Evolutionary conservation across 2,329 filamentous ascomycete genomes (phyloP).

Genomic region (Leptographium lundbergii): DNA sequence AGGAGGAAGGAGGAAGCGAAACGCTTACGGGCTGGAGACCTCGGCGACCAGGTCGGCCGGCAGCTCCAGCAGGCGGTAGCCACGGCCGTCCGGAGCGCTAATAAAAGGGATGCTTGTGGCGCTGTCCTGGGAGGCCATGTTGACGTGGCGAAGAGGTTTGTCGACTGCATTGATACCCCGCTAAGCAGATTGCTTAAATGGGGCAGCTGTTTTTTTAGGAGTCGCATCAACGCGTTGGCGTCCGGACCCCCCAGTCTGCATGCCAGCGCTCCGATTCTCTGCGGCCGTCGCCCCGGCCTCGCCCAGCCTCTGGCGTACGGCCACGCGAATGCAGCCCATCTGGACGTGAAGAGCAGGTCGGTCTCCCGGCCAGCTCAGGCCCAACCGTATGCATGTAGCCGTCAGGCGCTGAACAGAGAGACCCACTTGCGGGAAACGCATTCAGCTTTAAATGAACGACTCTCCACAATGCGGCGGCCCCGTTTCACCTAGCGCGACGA

Average conservation of each 20-base stretch:
- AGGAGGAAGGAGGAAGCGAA: no score
- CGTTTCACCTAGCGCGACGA: background rate
- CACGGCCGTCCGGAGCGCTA: constrained; percentile 33
- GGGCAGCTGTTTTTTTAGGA: background rate
- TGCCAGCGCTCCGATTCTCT: no score
- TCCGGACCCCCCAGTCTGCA: no score
- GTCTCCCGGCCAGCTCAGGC: background rate
- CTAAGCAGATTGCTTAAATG: background rate
- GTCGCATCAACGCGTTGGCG: background rate
- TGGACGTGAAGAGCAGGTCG: no score
- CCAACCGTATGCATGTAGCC: background rate
- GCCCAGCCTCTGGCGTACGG: no score
- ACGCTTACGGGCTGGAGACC: constrained; percentile 39
- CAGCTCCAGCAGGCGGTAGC: constrained; percentile 50
- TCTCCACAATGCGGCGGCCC: background rate
- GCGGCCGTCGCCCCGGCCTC: no score
- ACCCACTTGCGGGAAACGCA: background rate
- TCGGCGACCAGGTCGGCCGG: constrained; percentile 43
- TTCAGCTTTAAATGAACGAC: background rate
- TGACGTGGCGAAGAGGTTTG: background rate
- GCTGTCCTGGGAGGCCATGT: constrained; percentile 32
- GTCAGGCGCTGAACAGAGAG: background rate
- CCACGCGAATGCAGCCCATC: no score
- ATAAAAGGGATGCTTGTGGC: constrained; percentile 35
- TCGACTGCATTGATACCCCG: background rate